phyloP scores from a whole-genome alignment of 2,329 filamentous ascomycete species.

The Nannizziopsis arthrosporioides region DNA sequence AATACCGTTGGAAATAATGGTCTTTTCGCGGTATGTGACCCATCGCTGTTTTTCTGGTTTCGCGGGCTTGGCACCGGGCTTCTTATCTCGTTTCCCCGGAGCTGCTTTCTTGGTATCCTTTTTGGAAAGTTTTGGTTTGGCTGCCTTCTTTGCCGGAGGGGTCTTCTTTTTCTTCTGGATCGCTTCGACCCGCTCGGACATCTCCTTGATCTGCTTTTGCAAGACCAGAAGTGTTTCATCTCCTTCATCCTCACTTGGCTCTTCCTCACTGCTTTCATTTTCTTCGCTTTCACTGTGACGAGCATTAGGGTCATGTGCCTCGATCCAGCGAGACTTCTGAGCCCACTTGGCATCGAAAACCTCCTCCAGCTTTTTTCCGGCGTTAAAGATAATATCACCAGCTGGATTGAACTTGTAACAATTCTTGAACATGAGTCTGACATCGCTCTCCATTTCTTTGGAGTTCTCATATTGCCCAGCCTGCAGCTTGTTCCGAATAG shows the following conservation, averaged over 20 bases:
- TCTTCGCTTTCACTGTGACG: slow-evolving; percentile 54
- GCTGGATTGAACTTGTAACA: slow-evolving; percentile 85
- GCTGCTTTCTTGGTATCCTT: slow-evolving; percentile 35
- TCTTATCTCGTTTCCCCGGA: slow-evolving; percentile 48
- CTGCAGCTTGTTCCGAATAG: slow-evolving; percentile 66
- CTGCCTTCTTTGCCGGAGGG: slow-evolving; percentile 42
- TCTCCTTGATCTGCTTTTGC: slow-evolving; percentile 60
- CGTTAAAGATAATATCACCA: slow-evolving; percentile 59
- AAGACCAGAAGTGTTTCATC: slow-evolving; percentile 53
- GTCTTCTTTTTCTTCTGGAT: slow-evolving; percentile 50
- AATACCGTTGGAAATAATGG: slow-evolving; percentile 77
- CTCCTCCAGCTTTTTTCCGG: slow-evolving; percentile 61
- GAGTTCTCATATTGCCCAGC: slow-evolving; percentile 66
- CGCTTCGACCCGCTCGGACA: slow-evolving; percentile 53
- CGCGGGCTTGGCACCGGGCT: slow-evolving; percentile 26
- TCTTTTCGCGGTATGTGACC: slow-evolving; percentile 71
- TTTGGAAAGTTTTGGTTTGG: slow-evolving; percentile 33
- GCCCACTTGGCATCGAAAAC: slow-evolving; percentile 66
- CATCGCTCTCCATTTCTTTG: slow-evolving; percentile 76
- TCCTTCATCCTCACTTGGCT: slow-evolving; percentile 52
- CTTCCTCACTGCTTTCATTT: slow-evolving; percentile 60
- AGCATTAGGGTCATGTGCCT: slow-evolving; percentile 56
- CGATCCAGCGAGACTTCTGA: slow-evolving; percentile 70
- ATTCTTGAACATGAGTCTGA: slow-evolving; percentile 74
- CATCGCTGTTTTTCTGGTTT: slow-evolving; percentile 48